Base-by-base conservation (phyloP, 148 eudicot species). In the Fallopia convolvulus region DNA sequence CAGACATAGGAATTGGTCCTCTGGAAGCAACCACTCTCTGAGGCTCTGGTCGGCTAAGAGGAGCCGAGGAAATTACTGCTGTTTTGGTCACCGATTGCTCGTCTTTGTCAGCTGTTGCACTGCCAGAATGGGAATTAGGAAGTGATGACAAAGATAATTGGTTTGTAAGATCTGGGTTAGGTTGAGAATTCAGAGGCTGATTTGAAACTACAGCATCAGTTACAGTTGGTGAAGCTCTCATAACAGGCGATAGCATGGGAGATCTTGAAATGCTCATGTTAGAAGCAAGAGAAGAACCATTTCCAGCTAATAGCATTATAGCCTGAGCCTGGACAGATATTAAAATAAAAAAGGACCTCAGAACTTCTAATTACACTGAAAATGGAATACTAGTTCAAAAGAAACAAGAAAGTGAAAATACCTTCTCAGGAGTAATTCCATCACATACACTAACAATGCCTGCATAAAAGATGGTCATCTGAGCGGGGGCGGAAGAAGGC, bases 351-450 rank as follows among this genome's bases (percentile, higher is more conserved):
- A 71, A 36, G 0, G 6, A 72, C 15, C 26, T 72, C 75, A 65
- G 41, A 58, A 58, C n/a, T 65, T 20, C 5, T 13, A 1, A 65
- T 65, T 32, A 32, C 6, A 65, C 18, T 2, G 30, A 11, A 30
- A 26, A 26, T 10, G 30, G 60, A 55, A 55, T 55, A 55, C 60
- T 55, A 53, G n/a, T 53, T 53, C n/a, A 17, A 4, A 15, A 53
- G 58, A 53, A 53, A 21, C 58, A 55, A n/a, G 39, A 63, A 14
- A 13, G 40, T 3, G 17, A 30, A 12, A 53, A 79, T 72, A 87
- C 93, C 93, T 87, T 89, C 79, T 89, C 93, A 30, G 90, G 89
- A 36, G 90, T 80, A 72, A 89, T 77, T 70, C 80, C 84, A 68
- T 86, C 81, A 46, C 76, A 89, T 74, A 89, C 93, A 65, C 74